phyloP scores from a whole-genome alignment of 345 rosid genomes.

The Citropsis articulata region DNA sequence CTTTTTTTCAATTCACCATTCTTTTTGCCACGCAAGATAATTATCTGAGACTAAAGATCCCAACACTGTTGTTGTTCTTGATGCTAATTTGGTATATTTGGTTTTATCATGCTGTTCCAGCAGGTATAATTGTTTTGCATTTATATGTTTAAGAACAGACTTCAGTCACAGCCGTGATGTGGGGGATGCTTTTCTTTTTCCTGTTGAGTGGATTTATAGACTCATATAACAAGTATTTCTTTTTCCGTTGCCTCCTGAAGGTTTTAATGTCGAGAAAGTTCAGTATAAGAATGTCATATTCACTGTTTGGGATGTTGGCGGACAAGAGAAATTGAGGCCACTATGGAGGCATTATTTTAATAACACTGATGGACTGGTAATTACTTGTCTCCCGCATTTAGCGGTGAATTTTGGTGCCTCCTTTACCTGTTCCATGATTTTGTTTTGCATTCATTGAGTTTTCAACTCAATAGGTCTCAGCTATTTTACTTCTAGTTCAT shows the following conservation, averaged over 20 bases:
- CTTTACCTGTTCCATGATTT: background rate
- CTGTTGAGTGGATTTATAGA: background rate
- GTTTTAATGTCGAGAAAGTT: constrained; percentile 99
- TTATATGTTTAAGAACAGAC: background rate
- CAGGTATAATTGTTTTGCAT: background rate
- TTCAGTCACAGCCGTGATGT: background rate
- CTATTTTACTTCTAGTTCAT: background rate
- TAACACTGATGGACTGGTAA: constrained; percentile 97
- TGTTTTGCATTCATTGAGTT: background rate
- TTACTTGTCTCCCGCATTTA: background rate
- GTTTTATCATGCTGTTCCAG: background rate
- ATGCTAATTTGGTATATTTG: background rate
- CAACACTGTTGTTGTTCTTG: background rate
- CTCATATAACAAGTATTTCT: background rate
- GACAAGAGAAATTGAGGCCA: constrained; percentile 96
- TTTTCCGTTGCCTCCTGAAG: constrained; percentile 36
- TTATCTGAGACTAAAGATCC: background rate
- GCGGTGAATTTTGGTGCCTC: background rate
- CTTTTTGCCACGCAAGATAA: background rate
- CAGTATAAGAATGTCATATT: constrained; percentile 98
- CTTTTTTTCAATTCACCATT: background rate
- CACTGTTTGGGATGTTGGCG: constrained; percentile 99
- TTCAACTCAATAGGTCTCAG: background rate
- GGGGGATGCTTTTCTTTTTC: background rate
- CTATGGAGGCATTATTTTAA: constrained; percentile 99